Evolutionary conservation across 1,139 yeast species (phyloP).

Genomic region (Diutina sp.): DNA sequence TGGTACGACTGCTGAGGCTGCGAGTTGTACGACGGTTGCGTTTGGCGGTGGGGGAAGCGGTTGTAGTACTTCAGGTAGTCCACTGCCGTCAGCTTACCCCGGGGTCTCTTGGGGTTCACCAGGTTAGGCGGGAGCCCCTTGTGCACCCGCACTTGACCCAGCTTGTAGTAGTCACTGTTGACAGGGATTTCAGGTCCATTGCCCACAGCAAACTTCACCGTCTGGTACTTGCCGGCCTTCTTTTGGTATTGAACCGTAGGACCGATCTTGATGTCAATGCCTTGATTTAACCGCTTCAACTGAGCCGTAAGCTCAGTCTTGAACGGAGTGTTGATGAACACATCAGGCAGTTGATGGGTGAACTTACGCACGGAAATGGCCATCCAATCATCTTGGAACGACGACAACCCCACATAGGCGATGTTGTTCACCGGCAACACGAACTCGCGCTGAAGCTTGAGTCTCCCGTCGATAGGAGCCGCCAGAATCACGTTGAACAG

Average conservation of each 20-base stretch:
- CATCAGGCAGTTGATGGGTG: constrained; percentile 56
- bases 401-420: constrained; percentile 55
- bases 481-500: constrained; percentile 63
- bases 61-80: constrained; percentile 33
- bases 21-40: neutral
- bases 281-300: constrained; percentile 49
- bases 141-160: constrained; percentile 74
- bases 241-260: constrained; percentile 73
- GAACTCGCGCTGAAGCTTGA: constrained; percentile 54
- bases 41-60: constrained; percentile 9
- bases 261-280: constrained; percentile 53
- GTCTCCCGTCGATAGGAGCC: constrained; percentile 57
- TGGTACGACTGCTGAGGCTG: neutral
- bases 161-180: constrained; percentile 67
- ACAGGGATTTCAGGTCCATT: constrained; percentile 25
- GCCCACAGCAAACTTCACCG: constrained; percentile 56
- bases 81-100: constrained; percentile 24
- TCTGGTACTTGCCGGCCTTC: constrained; percentile 75
- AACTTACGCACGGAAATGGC: constrained; percentile 49
- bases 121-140: constrained; percentile 71
- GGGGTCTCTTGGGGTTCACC: constrained; percentile 60
- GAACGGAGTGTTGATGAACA: constrained; percentile 66
- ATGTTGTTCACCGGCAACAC: constrained; percentile 50
- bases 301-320: constrained; percentile 85
- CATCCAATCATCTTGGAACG: constrained; percentile 85